Base-by-base conservation (phyloP, 1,139 yeast species). In the Pichia kudriavzevii region DNA sequence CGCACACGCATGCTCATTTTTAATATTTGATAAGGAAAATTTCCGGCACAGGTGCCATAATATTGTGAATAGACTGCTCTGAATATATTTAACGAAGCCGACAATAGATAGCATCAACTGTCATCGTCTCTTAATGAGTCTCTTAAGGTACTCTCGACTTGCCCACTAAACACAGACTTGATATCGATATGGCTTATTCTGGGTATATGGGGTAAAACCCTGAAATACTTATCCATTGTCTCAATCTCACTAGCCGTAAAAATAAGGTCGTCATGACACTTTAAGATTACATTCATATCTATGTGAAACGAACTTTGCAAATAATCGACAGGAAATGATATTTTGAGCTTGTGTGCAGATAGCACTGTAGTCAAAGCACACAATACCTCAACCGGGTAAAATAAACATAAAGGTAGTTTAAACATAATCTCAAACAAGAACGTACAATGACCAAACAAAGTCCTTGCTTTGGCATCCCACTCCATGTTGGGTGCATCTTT, bases 351-450 rank as follows among this genome's bases (percentile, higher is more conserved):
- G 9, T 47, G 35, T 7, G 49, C 42, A 4, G 50, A 40, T 18
- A 52, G 26, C 2, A 50, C 40, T 6, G 53, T 31, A 2, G 47
- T 56, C 12, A 53, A 26, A 3, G 51, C 53, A 24, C 53, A 44
- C 5, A 55, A 40, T 2, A 35, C 39, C 19, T 49, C 37, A 2
- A 47, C 30, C 2, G 47, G 38, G 28, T 43, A 47, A 5, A 55
- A 23, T 23, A 56, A 26, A 16, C 45, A 22, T n/a, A 56, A 14
- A 2, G 60, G 59, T 16, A 52, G 36, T 34, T 59, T 41, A 2
- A 50, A 46, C 4, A 51, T 27, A 8, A 47, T 18, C 34, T 56
- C 60, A 35, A 46, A 48, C 23, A 50, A 40, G 28, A 44, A 44
- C 2, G 56, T 47, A 28, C 53, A 43, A 11, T 47, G 36, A 12